Evolutionary conservation across 306 rosid species (phyloP).

Genomic region (Sechiopsis laciniata): DNA sequence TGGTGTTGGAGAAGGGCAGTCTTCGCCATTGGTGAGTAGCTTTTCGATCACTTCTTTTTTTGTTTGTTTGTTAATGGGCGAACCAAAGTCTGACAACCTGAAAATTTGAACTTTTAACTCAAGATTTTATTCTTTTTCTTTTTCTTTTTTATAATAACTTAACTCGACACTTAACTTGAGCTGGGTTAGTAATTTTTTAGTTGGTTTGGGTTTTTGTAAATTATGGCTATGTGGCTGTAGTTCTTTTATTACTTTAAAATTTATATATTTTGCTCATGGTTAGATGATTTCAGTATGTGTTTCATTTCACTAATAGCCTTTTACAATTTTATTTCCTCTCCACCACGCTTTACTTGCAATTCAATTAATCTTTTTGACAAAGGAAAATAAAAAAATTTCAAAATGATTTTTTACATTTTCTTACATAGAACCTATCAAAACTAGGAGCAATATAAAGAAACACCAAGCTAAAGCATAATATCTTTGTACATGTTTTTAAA

Average conservation of each 20-base stretch:
- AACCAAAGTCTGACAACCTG: not conserved
- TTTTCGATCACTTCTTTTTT: not conserved
- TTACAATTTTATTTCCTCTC: not conserved
- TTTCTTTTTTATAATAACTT: no score
- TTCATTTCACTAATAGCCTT: not conserved
- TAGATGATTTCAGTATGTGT: not conserved
- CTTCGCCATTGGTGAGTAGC: constrained; percentile 44
- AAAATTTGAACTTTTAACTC: not conserved
- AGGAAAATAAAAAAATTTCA: not conserved
- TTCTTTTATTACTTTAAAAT: not conserved
- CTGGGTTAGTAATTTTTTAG: not conserved
- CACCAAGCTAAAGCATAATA: not conserved
- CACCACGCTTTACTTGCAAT: not conserved
- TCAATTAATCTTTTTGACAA: not conserved
- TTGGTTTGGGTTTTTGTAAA: not conserved
- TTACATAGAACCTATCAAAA: no score
- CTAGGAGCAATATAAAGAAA: no score
- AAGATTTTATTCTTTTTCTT: no score
- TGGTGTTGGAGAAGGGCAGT: constrained; percentile 57
- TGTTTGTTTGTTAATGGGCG: not conserved
- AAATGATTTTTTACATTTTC: not conserved
- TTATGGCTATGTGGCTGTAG: not conserved
- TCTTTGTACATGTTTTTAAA: not conserved
- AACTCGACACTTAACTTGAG: not conserved
- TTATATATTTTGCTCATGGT: not conserved